Evolutionary conservation across 2,329 filamentous ascomycete species (phyloP), one percentile per base, ranked within the genome.

Genomic region (Cytospora leucostoma): DNA sequence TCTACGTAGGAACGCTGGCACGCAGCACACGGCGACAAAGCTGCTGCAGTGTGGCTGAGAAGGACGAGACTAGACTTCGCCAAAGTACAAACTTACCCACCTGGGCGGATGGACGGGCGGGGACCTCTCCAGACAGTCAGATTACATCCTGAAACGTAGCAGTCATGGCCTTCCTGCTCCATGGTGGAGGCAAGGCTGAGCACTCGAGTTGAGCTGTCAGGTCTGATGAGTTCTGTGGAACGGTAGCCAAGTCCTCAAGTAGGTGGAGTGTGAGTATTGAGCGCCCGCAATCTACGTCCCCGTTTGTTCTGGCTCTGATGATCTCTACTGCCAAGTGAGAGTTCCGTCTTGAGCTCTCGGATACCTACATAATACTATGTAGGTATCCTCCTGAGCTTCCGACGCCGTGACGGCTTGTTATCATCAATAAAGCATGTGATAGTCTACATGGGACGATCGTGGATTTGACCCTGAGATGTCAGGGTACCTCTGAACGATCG

Each of bases 31-130:
- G 37, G 51, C 58, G 54, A 33, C 19, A 44, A 52, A 27, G 50
- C 49, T 59, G 49, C 57, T 13, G 17, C 27, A 32, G 44, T 55
- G 58, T 61, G 58, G 58, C 58, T 61, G 58, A 61, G 58, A 54
- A 54, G 51, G 51, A 49, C 58, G 47, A 55, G 51, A 55, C 58
- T 47, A 21, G 58, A 54, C 58, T 60, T 52, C 58, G 50, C 58
- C 58, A 21, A 54, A 21, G n/a, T 47, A 47, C 17, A 47, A 10
- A 53, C 56, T 59, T 53, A 63, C 34, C 35, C 38, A 38, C 17
- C 55, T 44, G 37, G 44, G 27, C 27, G 27, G 27, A 27, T 27
- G 27, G 4, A 27, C 27, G 27, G 27, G 27, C 27, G 27, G 27
- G 27, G 4, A 2, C 27, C 27, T 27, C 27, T 27, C 27, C 27